These are phyloP conservation scores for Stromatinia cepivora DNA, from an alignment of 2,329 filamentous ascomycete genomes.

Conservation along the genomic window DNA sequence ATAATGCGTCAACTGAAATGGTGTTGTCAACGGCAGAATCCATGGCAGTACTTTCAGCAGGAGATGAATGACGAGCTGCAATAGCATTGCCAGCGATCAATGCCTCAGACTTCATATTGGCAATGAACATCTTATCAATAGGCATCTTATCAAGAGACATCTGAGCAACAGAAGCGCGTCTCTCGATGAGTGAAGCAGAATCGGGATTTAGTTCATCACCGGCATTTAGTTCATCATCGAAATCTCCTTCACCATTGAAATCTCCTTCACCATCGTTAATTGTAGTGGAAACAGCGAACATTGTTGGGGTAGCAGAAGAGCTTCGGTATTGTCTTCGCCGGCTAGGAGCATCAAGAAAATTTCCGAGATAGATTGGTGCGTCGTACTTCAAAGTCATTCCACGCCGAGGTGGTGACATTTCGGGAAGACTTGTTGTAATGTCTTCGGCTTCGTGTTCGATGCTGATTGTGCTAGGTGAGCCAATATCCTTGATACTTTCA, in stretches of 20 bases:
- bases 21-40: background rate
- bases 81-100: background rate
- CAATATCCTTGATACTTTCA: too few relatives aligned
- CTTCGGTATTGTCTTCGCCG: slow-evolving; percentile 6
- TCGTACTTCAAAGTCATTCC: background rate
- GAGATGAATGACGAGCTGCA: background rate
- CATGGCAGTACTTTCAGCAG: background rate
- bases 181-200: background rate
- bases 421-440: background rate
- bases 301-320: background rate
- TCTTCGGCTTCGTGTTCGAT: too few relatives aligned
- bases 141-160: background rate
- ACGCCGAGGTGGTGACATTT: background rate
- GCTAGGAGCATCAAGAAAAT: background rate
- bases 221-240: background rate
- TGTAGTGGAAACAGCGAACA: background rate
- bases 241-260: too few relatives aligned
- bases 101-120: too few relatives aligned
- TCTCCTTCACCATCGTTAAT: background rate
- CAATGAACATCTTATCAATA: too few relatives aligned
- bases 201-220: background rate
- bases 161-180: background rate
- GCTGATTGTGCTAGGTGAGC: background rate
- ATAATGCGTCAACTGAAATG: too few relatives aligned
- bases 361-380: background rate